phyloP scores from a whole-genome alignment of 768 basidiomycete species.

The Zangia roseola region DNA sequence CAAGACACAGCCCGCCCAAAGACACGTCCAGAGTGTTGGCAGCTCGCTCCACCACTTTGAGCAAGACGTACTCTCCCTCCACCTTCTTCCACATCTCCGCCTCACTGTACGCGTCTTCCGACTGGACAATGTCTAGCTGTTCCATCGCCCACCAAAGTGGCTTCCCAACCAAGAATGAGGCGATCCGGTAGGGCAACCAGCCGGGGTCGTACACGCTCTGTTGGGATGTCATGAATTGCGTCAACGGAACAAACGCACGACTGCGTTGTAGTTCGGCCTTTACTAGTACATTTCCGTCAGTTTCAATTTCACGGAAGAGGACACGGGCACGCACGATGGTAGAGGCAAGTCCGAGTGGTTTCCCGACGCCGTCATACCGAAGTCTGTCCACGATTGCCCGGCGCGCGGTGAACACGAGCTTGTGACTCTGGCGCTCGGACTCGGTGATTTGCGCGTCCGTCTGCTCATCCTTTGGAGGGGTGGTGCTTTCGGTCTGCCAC shows the following conservation, averaged over 20 bases:
- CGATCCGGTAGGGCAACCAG: conserved; percentile 69
- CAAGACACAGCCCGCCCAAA: conserved; percentile 43
- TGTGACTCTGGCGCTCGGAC: conserved; percentile 36
- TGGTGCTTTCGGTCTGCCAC: conserved; percentile 39
- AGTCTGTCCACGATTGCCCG: conserved; percentile 56
- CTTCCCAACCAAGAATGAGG: conserved; percentile 67
- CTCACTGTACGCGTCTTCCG: conserved; percentile 52
- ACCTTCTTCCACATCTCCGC: conserved; percentile 50
- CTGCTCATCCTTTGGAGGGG: conserved; percentile 7
- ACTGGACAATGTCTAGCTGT: conserved; percentile 67
- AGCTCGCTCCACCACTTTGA: conserved; percentile 62
- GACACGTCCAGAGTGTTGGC: conserved; percentile 54
- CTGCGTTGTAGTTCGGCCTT: conserved; percentile 63
- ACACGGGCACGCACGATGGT: conserved; percentile 61
- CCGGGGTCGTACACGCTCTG: conserved; percentile 67
- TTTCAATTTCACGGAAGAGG: background rate
- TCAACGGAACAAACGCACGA: conserved; percentile 45
- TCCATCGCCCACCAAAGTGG: conserved; percentile 88
- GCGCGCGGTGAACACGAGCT: conserved; percentile 59
- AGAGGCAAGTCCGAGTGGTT: conserved; percentile 67
- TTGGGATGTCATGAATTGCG: conserved; percentile 54
- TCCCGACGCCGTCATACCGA: conserved; percentile 67
- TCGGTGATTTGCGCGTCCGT: conserved; percentile 4
- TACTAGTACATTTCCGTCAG: conserved; percentile 45
- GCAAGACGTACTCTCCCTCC: conserved; percentile 73